Conservation (phyloP, 2,329 filamentous ascomycete genomes). For the Pseudogymnoascus sp. region DNA sequence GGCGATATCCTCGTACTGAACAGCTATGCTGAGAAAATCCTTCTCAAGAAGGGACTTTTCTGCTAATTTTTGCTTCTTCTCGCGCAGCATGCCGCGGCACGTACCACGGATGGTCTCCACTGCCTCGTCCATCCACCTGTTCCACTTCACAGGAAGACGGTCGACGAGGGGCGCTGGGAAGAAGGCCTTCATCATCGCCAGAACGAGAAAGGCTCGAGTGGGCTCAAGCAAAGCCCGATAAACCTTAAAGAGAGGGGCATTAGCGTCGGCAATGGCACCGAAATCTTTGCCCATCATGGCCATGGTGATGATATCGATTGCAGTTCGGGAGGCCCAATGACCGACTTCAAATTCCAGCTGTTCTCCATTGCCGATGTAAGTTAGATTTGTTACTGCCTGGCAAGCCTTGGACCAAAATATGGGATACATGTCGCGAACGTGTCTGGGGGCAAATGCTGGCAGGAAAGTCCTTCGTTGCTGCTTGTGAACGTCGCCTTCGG, state of each 20-base stretch:
- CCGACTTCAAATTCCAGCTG: slow-evolving; percentile 45
- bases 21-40: slow-evolving; percentile 75
- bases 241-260: slow-evolving; percentile 50
- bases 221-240: slow-evolving; percentile 53
- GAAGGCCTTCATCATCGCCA: slow-evolving; percentile 55
- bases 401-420: slow-evolving; percentile 74
- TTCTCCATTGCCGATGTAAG: slow-evolving; percentile 33
- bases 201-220: slow-evolving; percentile 42
- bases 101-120: slow-evolving; percentile 54
- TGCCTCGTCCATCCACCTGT: slow-evolving; percentile 53
- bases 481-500: slow-evolving; percentile 86
- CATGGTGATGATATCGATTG: slow-evolving; percentile 68
- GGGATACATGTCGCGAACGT: slow-evolving; percentile 78
- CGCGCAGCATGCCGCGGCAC: slow-evolving; percentile 61
- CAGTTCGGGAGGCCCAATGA: slow-evolving; percentile 59
- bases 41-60: slow-evolving; percentile 47
- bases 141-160: slow-evolving; percentile 62
- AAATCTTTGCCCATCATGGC: slow-evolving; percentile 69
- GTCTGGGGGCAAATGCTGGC: slow-evolving; percentile 79
- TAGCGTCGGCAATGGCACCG: slow-evolving; percentile 53
- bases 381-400: slow-evolving; percentile 52
- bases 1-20: slow-evolving; percentile 65
- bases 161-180: slow-evolving; percentile 56
- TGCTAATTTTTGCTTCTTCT: slow-evolving; percentile 57
- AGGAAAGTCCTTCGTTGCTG: slow-evolving; percentile 70